Conservation (phyloP, 345 rosid genomes). For the Heritiera fomes region DNA sequence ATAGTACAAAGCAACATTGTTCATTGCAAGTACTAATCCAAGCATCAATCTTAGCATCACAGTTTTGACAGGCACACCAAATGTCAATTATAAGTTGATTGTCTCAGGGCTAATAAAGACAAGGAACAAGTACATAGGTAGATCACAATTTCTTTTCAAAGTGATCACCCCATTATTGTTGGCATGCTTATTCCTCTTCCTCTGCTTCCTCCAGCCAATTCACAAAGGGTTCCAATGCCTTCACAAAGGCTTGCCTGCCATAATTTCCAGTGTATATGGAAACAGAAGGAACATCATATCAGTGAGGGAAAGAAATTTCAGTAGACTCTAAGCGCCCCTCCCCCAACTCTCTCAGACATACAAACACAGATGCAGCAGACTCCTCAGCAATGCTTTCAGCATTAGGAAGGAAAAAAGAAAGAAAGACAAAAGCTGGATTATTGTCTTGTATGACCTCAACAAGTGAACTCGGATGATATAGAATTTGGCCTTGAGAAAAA, state of each 20-base stretch:
- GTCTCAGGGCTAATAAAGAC: not conserved
- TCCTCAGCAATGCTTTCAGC: too few species aligned
- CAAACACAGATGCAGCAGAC: too few species aligned
- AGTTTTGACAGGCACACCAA: not conserved
- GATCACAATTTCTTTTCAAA: not conserved
- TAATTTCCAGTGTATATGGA: not conserved
- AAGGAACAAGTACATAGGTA: not conserved
- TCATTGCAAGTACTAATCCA: not conserved
- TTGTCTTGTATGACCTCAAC: not conserved
- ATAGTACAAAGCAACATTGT: not conserved
- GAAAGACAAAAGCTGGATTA: not conserved
- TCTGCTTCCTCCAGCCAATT: constrained; percentile 99
- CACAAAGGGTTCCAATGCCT: constrained; percentile 85
- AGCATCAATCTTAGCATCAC: not conserved
- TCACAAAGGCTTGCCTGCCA: constrained; percentile 85
- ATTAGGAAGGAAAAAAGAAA: too few species aligned
- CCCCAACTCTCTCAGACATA: too few species aligned
- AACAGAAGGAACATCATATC: not conserved
- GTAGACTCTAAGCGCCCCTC: too few species aligned
- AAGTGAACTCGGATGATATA: not conserved
- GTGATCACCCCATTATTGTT: not conserved
- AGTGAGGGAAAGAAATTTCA: not conserved
- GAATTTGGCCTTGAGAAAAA: not conserved
- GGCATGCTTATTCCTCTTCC: constrained; percentile 68
- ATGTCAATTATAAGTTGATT: not conserved